Base-by-base conservation (phyloP, 73 alveolate species). In the Uronychia binucleata region DNA sequence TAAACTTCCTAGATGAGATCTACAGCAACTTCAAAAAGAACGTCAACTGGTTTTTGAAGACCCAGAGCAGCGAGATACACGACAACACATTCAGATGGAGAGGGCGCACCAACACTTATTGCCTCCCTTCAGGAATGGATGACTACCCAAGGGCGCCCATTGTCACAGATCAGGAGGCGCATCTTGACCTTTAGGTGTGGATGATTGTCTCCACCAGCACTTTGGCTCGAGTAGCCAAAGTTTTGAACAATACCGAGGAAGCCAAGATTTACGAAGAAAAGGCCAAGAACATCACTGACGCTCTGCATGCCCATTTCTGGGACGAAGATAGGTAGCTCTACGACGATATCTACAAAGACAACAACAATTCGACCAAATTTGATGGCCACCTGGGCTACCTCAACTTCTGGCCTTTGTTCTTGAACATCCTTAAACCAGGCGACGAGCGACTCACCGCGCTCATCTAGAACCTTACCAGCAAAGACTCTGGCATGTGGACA, bases 311-410 rank as follows among this genome's bases (percentile, higher is more conserved):
- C 1, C 57, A 78, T 19, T 34, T 78, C 74, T 79, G 26, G 32
- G 67, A 75, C 28, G 31, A 27, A 33, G 33, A 77, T 30, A 83
- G 60, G 88, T 27, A 33, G 59, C 82, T 46, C 29, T 79, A 5
- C 34, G 67, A 83, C 31, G 78, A 85, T 46, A 74, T 26, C 75
- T 83, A 14, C 31, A 88, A 92, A 86, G 86, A 84, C 79, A 87
- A 91, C 83, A 33, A 67, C 32, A 83, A 79, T 60, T 86, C 82
- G 84, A 84, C 85, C 74, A 93, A 90, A 27, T 89, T 59, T 78
- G 90, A 96, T 87, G 97, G 98, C 30, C 99, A 95, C 88, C 67
- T 95, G 34, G 99, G 99, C 27, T 96, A 94, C 79, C 94, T 93
- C 75, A 95, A 95, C 82, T 87, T 95, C 76, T 92, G 96, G 77